Percentiles rank a stretch among this genome's conserved stretches.
phyloP scores from a whole-genome alignment of 2,329 filamentous ascomycete genomes.

The Cadophora luteo-olivacea region DNA sequence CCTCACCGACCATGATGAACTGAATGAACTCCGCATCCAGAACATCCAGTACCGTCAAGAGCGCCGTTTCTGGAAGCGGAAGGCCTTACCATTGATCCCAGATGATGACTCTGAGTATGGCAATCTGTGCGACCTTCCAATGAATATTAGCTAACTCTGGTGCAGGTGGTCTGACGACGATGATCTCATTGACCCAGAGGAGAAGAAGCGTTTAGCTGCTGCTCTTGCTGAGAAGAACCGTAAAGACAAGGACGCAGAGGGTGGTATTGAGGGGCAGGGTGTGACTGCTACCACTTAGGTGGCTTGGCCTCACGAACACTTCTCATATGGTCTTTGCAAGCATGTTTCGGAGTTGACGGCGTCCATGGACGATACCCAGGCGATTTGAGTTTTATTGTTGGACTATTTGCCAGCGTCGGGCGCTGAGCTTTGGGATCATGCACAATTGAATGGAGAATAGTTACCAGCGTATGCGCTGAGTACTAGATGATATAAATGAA shows the following conservation, averaged over 20 bases:
- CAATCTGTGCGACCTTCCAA: not conserved
- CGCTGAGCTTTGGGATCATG: not conserved
- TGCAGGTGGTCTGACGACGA: conserved; percentile 65
- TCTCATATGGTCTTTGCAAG: conserved; percentile 11
- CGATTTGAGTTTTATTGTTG: conserved; percentile 2
- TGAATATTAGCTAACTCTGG: not conserved
- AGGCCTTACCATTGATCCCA: conserved; percentile 66
- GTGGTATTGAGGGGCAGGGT: conserved; percentile 20
- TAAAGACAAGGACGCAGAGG: conserved; percentile 33
- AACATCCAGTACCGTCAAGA: conserved; percentile 62
- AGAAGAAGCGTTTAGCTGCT: conserved; percentile 57
- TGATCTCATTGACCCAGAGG: conserved; percentile 65
- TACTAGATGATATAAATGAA: not conserved
- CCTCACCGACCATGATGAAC: conserved; percentile 61
- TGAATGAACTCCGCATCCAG: conserved; percentile 60
- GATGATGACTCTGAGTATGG: conserved; percentile 58
- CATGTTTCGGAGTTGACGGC: conserved; percentile 19
- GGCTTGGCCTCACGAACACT: not conserved
- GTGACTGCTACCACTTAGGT: conserved; percentile 13
- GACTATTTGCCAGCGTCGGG: conserved; percentile 4
- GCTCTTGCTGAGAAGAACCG: conserved; percentile 38
- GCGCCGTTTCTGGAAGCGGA: conserved; percentile 69
- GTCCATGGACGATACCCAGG: conserved; percentile 13
- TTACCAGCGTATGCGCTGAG: conserved; percentile 7
- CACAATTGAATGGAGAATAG: not conserved